Base-by-base conservation (phyloP, 106 monocot species). In the Chionographis japonica region DNA sequence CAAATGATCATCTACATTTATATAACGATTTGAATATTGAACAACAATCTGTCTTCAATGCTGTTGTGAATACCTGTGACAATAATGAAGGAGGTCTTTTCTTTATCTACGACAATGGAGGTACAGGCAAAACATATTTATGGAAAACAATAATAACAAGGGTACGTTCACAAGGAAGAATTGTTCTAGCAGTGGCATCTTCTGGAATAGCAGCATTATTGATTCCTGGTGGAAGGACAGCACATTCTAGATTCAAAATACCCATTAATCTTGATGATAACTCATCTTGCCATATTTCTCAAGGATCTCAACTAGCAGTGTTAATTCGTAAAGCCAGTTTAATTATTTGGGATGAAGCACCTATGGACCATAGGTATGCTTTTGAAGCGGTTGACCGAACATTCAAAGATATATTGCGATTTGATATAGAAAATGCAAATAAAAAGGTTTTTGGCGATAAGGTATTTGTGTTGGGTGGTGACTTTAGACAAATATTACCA, bases 171-270 rank as follows among this genome's bases (percentile, higher is more conserved):
- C 6, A 58, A 20, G 6, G 20, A 20, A 58, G 19, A n/a, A 58
- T 58, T 20, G 19, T 20, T 3, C 19, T 58, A 10, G 8, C 27
- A 20, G 57, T 58, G 11, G 57, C 57, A 15, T 20, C 57, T 19
- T 58, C 57, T 5, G 20, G 57, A 11, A 62, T 62, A 9, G 60
- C 20, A 27, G 38, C 60, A 0, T 13, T 62, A 15, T 62, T 62
- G 39, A 15, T 58, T 0, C 20, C 20, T 20, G n/a, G 5, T 6
- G 17, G 54, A 12, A 54, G 54, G n/a, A 66, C 53, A 4, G 4
- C 53, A 37, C 67, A 67, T 38, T 67, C 52, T 6, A 52, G 52
- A 37, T 67, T 54, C 19, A 15, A 67, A 14, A 67, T 67, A 38
- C 52, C 1, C 13, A 27, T 63, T 4, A 37, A 63, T 12, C 12